A percentile compares a stretch with the other conserved stretches of the same genome.
Conservation (phyloP, 306 rosid species). For the Prunus mira region DNA sequence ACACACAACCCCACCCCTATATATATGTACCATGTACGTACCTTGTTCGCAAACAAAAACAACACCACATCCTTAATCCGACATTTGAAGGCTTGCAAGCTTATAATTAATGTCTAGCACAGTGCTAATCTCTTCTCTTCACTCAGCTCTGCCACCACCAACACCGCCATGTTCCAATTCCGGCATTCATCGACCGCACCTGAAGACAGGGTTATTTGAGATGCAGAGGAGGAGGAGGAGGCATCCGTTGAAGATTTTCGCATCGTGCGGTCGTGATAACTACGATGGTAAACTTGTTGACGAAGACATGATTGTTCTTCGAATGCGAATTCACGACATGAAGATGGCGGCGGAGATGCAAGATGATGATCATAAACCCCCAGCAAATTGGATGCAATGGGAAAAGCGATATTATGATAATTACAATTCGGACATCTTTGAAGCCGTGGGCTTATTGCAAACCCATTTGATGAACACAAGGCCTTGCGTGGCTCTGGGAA, state of each 20-base stretch:
- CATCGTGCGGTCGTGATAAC: slow-evolving; percentile 34
- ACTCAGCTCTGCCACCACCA: slow-evolving; percentile 22
- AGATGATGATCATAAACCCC: not conserved
- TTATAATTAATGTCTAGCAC: not conserved
- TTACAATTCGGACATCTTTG: slow-evolving; percentile 22
- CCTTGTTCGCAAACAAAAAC: not conserved
- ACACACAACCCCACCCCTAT: not conserved
- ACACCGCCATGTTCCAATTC: not conserved
- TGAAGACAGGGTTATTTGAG: not conserved
- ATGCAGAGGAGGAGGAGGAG: not conserved
- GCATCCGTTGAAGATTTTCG: slow-evolving; percentile 8
- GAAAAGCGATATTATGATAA: slow-evolving; percentile 21
- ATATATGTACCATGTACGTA: not conserved
- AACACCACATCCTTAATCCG: not conserved
- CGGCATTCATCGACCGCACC: not conserved
- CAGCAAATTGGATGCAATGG: slow-evolving; percentile 38
- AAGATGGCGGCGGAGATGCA: slow-evolving; percentile 28
- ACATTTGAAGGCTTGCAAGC: not conserved
- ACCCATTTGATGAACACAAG: slow-evolving; percentile 30
- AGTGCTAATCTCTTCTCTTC: slow-evolving; percentile 28
- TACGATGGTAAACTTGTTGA: slow-evolving; percentile 53
- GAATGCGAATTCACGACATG: slow-evolving; percentile 46
- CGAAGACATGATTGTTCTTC: slow-evolving; percentile 52
- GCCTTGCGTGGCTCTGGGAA: slow-evolving; percentile 29
- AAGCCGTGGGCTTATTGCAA: slow-evolving; percentile 35